Base-by-base conservation (phyloP, 495 filamentous ascomycete species). In the Penicillium herquei region DNA sequence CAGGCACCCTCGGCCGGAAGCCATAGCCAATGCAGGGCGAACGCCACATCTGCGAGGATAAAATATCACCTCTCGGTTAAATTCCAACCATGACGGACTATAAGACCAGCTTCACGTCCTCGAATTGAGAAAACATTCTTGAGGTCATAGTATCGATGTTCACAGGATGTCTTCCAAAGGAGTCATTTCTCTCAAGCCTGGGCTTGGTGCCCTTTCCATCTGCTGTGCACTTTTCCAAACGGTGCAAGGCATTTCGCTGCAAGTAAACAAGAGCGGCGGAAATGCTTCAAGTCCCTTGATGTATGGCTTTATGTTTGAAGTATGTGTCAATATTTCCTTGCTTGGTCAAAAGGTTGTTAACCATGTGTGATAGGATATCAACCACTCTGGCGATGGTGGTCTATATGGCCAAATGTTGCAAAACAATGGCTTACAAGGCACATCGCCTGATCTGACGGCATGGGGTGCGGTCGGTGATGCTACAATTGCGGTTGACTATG, bases 351-450 rank as follows among this genome's bases (percentile, higher is more conserved):
- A n/a, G n/a, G n/a, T n/a, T 17, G 1, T 16, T 16, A 1, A 14
- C 31, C 44, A 47, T 12, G 21, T 26, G 21, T 26, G 21, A 33
- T 17, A 51, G 80, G 84, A 87, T 55, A 86, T 86, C 67, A 85
- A 87, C 68, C 81, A 89, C 66, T 85, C 80, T 9, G 85, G 85
- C 12, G 87, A 89, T 65, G 87, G 87, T 11, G 87, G 87, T 13
- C 78, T 89, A 48, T 89, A 89, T 61, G 86, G 82, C 37, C 84
- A 89, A 61, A 65, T 89, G 32, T 81, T 89, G 48, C 72, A 71
- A 34, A 89, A 90, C 64, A 77, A 84, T 41, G 87, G 84, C 31
- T 87, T 90, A 41, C 80, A 84, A 60, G 79, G 78, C 13, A 68
- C 64, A 18, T 65, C 51, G 0, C 61, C 72, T 8, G 70, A 71